Evolutionary conservation across 257 asterid species (phyloP), one percentile per base, ranked within the genome.

Genomic region (Avicennia marina): DNA sequence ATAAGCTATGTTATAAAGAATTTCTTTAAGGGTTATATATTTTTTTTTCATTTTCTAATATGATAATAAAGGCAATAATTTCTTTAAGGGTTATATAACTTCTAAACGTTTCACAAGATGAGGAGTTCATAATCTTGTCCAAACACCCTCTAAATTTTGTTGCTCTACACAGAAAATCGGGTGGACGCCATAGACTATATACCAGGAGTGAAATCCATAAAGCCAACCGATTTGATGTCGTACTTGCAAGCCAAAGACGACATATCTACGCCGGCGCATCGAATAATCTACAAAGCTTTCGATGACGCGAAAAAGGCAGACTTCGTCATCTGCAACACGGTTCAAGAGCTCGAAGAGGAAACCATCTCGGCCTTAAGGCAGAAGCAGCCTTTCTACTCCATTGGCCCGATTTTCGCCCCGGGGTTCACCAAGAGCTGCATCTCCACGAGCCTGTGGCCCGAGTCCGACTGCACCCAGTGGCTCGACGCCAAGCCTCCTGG

Each of bases 391-490:
- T 3, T 11, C 31, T 55, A 55, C 31, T 47, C 61, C 9, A 22
- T 55, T 16, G 61, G 61, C 0, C 61, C 61, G 29, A 36, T 55
- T 11, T 32, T 32, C 47, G 15, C 25, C 4, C 2, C 16, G 13
- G 25, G 20, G 15, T 27, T 27, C 47, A 36, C 61, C 46, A 7
- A 26, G 12, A 25, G 17, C 22, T n/a, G 15, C 20, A 15, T 53
- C 58, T 1, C 2, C 58, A 19, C 31, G 46, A 55, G 61, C 47
- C 46, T 36, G 2, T 55, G 61, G 47, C 21, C 17, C 6, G 61
- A 55, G 17, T 33, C 61, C 11, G 46, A 55, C 47, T 55, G 61
- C 61, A 55, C 46, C 46, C 2, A 32, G 31, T 55, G 61, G 61
- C 47, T 55, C 47, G 45, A 17, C 31, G 12, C 29, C 12, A 36